These are phyloP conservation scores for Kodamaea plutei DNA, from an alignment of 1,139 yeast species.

Conservation along the genomic window DNA sequence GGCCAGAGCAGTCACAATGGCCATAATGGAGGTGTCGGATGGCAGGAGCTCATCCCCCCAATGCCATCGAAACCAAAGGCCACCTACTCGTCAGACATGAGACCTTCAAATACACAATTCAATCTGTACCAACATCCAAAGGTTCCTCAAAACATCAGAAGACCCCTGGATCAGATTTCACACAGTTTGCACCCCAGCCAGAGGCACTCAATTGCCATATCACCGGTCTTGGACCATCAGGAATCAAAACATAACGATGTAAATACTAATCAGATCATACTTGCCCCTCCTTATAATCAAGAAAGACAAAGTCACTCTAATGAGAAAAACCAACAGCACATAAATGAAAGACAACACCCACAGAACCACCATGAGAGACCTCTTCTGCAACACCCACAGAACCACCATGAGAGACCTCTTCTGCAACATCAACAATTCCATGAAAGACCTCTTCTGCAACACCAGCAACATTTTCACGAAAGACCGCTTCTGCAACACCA, in stretches of 20 bases:
- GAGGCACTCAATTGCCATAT: slow-evolving; percentile 10
- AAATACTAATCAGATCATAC: too few species aligned
- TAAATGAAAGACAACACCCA: too few species aligned
- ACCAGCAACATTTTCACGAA: slow-evolving; percentile 1
- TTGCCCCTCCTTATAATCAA: too few species aligned
- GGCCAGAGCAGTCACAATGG: too few species aligned
- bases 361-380: background rate
- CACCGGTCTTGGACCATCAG: slow-evolving; percentile 8
- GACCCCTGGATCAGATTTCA: slow-evolving; percentile 1
- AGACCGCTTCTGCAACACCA: too few species aligned
- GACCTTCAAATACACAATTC: too few species aligned
- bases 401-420: background rate
- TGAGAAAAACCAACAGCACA: too few species aligned
- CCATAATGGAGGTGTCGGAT: too few species aligned
- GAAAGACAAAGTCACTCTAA: too few species aligned
- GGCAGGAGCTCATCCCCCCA: slow-evolving; percentile 29
- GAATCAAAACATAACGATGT: background rate
- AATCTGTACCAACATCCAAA: too few species aligned
- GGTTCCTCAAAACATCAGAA: slow-evolving; percentile 4
- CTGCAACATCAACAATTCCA: slow-evolving; percentile 1
- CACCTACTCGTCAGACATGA: slow-evolving; percentile 7
- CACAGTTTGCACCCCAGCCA: slow-evolving; percentile 7
- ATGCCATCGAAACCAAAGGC: slow-evolving; percentile 18
- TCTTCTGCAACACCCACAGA: background rate
- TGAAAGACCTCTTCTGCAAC: slow-evolving; percentile 1